Percentiles rank a stretch among this genome's conserved stretches.
phyloP scores from a whole-genome alignment of 306 rosid species.

The Castanea crenata region DNA sequence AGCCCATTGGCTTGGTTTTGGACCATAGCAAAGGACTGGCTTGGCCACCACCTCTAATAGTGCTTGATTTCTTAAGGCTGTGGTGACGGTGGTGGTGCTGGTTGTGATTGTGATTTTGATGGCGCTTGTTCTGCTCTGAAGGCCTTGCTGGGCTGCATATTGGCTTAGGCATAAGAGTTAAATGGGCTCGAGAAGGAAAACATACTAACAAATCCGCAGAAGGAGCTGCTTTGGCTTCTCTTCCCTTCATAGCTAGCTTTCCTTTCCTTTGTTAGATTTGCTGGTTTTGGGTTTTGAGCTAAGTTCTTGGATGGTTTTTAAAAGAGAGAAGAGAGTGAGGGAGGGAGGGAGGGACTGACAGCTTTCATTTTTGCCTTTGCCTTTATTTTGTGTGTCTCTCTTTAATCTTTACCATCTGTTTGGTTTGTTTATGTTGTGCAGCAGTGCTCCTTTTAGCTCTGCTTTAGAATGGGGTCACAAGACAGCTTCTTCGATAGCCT shows the following conservation, averaged over 20 bases:
- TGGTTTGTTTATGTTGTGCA: slow-evolving; percentile 23
- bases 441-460: slow-evolving; percentile 39
- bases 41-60: slow-evolving; percentile 25
- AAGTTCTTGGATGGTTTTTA: slow-evolving; percentile 32
- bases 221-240: slow-evolving; percentile 53
- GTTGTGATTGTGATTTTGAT: slow-evolving; percentile 5
- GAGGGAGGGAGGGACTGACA: slow-evolving; percentile 38
- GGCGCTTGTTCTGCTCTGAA: slow-evolving; percentile 46
- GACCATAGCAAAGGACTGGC: slow-evolving; percentile 74
- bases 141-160: slow-evolving; percentile 87
- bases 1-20: slow-evolving; percentile 59
- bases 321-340: slow-evolving; percentile 41
- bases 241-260: slow-evolving; percentile 35
- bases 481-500: slow-evolving; percentile 30
- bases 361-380: slow-evolving; percentile 51
- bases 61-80: too few species aligned
- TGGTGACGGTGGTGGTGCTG: too few species aligned
- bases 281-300: neutral
- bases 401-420: slow-evolving; percentile 24
- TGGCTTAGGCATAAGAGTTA: slow-evolving; percentile 71
- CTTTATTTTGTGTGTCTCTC: slow-evolving; percentile 34
- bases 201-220: slow-evolving; percentile 85
- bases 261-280: slow-evolving; percentile 7
- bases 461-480: slow-evolving; percentile 46
- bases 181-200: slow-evolving; percentile 78